Conservation (phyloP, 139 green algal species). For the Auxenochlorella pyrenoidosa region DNA sequence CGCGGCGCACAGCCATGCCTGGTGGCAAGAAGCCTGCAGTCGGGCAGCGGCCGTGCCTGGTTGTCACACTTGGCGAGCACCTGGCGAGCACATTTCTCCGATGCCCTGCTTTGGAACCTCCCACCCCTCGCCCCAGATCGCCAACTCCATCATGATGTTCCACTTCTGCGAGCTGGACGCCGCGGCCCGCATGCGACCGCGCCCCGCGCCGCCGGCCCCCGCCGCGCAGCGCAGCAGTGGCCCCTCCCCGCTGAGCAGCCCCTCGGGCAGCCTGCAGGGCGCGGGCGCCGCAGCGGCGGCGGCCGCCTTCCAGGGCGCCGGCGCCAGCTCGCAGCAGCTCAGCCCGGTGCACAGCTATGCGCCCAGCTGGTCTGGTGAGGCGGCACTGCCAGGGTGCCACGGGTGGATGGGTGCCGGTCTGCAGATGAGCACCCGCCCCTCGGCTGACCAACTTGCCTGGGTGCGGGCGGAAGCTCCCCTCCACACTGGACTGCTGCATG, state of each 20-base stretch:
- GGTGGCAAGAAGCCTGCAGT: no score
- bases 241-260: no score
- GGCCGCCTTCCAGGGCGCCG: not conserved
- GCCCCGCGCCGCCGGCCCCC: not conserved
- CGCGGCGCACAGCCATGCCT: no score
- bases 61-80: no score
- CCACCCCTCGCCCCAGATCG: conserved; percentile 31
- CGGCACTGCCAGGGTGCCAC: not conserved
- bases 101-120: not conserved
- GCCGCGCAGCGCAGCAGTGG: not conserved
- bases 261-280: not conserved
- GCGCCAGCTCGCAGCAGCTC: conserved; percentile 20
- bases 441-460: no score
- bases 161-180: conserved; percentile 79
- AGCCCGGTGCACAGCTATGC: conserved; percentile 33
- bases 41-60: no score
- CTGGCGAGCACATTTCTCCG: no score
- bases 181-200: conserved; percentile 47
- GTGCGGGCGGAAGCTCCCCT: no score
- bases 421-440: not conserved
- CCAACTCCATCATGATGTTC: conserved; percentile 60
- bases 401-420: not conserved
- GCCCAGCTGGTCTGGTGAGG: conserved; percentile 17
- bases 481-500: no score
- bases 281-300: not conserved